phyloP scores from a whole-genome alignment of 2,329 filamentous ascomycete genomes.

The Fusarium miscanthi region DNA sequence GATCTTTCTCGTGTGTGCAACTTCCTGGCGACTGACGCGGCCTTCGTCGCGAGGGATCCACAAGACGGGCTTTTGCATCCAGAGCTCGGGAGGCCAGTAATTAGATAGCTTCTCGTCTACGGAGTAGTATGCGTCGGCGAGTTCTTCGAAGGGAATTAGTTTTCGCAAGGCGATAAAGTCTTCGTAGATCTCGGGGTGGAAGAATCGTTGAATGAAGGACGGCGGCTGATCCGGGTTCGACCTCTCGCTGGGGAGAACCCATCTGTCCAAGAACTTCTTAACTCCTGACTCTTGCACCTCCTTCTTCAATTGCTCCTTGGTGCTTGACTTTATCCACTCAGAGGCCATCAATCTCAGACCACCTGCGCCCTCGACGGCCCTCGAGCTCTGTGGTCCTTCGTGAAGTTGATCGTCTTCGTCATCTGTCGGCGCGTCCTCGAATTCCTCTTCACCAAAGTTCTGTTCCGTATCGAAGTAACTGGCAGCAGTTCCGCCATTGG shows the following conservation, averaged over 20 bases:
- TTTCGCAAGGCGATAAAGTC: conserved; percentile 78
- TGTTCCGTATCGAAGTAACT: conserved; percentile 52
- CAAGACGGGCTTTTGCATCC: conserved; percentile 71
- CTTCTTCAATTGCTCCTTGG: conserved; percentile 48
- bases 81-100: conserved; percentile 75
- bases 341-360: conserved; percentile 48
- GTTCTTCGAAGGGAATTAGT: conserved; percentile 70
- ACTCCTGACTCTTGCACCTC: conserved; percentile 45
- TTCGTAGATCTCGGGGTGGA: conserved; percentile 81
- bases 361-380: conserved; percentile 54
- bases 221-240: conserved; percentile 47
- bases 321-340: conserved; percentile 53
- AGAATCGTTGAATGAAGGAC: conserved; percentile 73
- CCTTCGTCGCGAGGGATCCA: conserved; percentile 85
- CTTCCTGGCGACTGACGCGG: conserved; percentile 81
- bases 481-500: conserved; percentile 43
- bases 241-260: conserved; percentile 44
- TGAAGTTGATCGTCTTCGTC: conserved; percentile 43
- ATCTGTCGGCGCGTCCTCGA: conserved; percentile 43
- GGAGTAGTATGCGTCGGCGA: conserved; percentile 58
- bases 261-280: conserved; percentile 42
- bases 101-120: conserved; percentile 69
- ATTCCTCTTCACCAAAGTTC: conserved; percentile 51
- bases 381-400: conserved; percentile 39
- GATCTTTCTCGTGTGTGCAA: conserved; percentile 75